phyloP scores from a whole-genome alignment of 2,329 filamentous ascomycete species.

The Lasiodiplodia citricola region DNA sequence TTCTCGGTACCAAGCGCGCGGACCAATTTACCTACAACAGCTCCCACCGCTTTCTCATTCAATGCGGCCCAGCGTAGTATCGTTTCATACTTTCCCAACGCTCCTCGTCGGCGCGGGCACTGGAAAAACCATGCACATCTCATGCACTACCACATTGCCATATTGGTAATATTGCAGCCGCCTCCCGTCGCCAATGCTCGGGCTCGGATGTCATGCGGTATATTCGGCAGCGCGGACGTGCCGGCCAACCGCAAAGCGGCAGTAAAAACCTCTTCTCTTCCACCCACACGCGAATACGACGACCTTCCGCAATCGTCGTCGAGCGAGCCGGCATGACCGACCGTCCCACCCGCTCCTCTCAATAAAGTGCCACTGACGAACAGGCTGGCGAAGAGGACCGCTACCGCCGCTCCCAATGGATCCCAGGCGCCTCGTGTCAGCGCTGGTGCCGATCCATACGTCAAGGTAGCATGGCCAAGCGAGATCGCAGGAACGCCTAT shows the following conservation, averaged over 20 bases:
- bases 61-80: background rate
- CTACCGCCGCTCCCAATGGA: background rate
- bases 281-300: slow-evolving; percentile 10
- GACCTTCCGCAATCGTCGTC: slow-evolving; percentile 10
- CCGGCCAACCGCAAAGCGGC: background rate
- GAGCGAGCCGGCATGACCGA: background rate
- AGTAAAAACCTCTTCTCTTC: background rate
- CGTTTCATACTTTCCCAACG: background rate
- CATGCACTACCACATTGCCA: background rate
- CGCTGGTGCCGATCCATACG: background rate
- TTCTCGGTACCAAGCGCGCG: background rate
- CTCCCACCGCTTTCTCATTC: background rate
- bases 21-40: slow-evolving; percentile 5
- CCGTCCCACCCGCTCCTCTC: background rate
- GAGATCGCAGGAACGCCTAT: slow-evolving; percentile 20
- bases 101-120: background rate
- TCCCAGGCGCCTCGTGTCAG: too few species aligned
- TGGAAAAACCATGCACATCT: background rate
- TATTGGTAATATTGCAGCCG: background rate
- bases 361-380: background rate
- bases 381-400: background rate
- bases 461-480: background rate
- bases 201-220: background rate
- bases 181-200: background rate
- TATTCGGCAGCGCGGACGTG: background rate